Conservation (phyloP, 495 filamentous ascomycete genomes). For the Aspergillus indologenus region DNA sequence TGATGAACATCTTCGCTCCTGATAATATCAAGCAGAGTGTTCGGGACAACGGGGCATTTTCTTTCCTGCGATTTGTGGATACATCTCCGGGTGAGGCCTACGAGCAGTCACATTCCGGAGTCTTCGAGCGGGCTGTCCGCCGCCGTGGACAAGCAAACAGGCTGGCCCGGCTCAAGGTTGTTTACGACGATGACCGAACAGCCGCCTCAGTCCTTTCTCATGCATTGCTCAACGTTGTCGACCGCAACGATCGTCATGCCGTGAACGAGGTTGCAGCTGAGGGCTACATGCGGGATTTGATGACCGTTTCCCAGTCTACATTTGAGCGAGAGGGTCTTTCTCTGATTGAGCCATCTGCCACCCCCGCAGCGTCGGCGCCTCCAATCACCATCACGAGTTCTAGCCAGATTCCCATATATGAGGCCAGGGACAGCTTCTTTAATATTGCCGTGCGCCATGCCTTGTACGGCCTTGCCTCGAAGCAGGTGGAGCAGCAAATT, state of each 20-base stretch:
- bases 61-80: slow-evolving; percentile 87
- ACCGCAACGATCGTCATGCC: slow-evolving; percentile 63
- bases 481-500: slow-evolving; percentile 67
- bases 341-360: slow-evolving; percentile 74
- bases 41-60: slow-evolving; percentile 64
- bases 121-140: slow-evolving; percentile 63
- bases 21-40: slow-evolving; percentile 66
- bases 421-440: slow-evolving; percentile 76
- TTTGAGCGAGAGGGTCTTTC: slow-evolving; percentile 69
- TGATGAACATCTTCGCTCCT: slow-evolving; percentile 87
- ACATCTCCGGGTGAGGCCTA: slow-evolving; percentile 69
- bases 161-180: slow-evolving; percentile 52
- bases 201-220: slow-evolving; percentile 60
- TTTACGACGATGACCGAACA: slow-evolving; percentile 57
- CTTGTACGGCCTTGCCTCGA: slow-evolving; percentile 61
- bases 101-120: slow-evolving; percentile 57
- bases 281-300: slow-evolving; percentile 67
- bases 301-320: slow-evolving; percentile 69
- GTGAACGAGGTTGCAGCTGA: slow-evolving; percentile 68
- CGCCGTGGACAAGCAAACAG: slow-evolving; percentile 43
- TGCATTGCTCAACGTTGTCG: slow-evolving; percentile 74
- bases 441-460: slow-evolving; percentile 69
- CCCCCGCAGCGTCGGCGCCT: slow-evolving; percentile 76
- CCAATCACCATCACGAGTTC: slow-evolving; percentile 77
- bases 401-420: slow-evolving; percentile 60